Conservation (phyloP, 331 rosid species). For the Stylosanthes scabra region DNA sequence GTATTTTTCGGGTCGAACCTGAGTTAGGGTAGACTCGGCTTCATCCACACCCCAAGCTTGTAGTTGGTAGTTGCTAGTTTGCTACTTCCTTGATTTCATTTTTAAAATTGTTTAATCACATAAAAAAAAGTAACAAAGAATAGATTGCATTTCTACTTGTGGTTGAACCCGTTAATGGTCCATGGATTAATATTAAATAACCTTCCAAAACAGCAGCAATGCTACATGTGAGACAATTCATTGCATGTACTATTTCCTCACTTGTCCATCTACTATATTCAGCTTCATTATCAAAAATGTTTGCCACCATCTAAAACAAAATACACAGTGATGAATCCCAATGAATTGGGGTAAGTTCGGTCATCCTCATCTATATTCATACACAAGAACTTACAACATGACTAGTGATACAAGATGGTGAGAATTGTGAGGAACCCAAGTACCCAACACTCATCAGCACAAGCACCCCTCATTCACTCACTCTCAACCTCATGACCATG, state of each 20-base stretch:
- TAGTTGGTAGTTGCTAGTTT: too few relatives aligned
- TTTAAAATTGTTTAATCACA: too few relatives aligned
- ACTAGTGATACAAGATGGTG: conserved; percentile 23
- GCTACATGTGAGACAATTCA: not conserved
- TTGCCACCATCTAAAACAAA: too few relatives aligned
- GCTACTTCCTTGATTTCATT: not conserved
- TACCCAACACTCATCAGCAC: not conserved
- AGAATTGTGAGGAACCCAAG: conserved; percentile 8
- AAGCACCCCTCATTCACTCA: conserved; percentile 14
- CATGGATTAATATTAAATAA: too few relatives aligned
- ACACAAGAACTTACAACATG: conserved; percentile 17
- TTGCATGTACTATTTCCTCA: not conserved
- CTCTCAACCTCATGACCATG: not conserved
- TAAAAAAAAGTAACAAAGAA: too few relatives aligned
- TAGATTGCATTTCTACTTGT: too few relatives aligned
- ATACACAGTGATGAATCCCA: not conserved
- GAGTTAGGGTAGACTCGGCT: too few relatives aligned
- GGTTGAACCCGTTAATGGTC: too few relatives aligned
- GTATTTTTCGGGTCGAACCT: too few relatives aligned
- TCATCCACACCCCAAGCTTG: too few relatives aligned
- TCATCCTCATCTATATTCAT: not conserved
- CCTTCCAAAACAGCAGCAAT: too few relatives aligned
- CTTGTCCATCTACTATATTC: not conserved
- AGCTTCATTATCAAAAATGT: not conserved
- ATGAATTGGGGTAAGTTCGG: not conserved